Percentiles rank a stretch among this genome's conserved stretches.
Evolutionary conservation across 257 asterid species (phyloP).

Genomic region (Euphrasia confusa): DNA sequence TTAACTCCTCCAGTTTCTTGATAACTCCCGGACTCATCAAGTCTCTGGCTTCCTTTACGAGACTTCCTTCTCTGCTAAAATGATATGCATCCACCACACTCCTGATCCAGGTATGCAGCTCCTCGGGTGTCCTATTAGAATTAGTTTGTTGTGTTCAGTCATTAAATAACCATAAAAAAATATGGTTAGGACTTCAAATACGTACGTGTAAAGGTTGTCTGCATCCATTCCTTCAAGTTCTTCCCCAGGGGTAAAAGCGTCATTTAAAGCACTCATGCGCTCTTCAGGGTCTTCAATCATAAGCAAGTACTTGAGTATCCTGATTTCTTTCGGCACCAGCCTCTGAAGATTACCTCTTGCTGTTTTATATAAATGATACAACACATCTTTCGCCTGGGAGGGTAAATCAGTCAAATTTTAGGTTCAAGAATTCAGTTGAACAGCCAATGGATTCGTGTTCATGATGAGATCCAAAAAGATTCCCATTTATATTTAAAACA

Average conservation of each 20-base stretch:
- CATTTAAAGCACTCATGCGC: constrained; percentile 57
- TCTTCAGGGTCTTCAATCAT: constrained; percentile 84
- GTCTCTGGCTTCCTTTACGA: constrained; percentile 75
- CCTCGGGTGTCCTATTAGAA: constrained; percentile 68
- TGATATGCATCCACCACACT: constrained; percentile 70
- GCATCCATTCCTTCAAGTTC: constrained; percentile 73
- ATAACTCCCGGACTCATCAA: constrained; percentile 68
- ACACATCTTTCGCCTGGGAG: constrained; percentile 67
- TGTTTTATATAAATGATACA: constrained; percentile 68
- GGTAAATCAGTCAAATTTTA: neutral
- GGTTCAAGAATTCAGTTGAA: constrained; percentile 3
- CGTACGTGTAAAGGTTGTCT: constrained; percentile 80
- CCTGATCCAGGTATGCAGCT: constrained; percentile 60
- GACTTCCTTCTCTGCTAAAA: constrained; percentile 76
- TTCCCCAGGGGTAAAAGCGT: constrained; percentile 93
- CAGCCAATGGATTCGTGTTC: too few relatives aligned
- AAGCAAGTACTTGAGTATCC: constrained; percentile 80
- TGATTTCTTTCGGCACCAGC: constrained; percentile 83
- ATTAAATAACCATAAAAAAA: neutral
- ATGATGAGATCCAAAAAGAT: neutral
- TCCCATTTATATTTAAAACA: constrained; percentile 3
- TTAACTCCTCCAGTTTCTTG: constrained; percentile 59
- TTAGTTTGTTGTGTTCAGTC: neutral
- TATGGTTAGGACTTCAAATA: constrained; percentile 15
- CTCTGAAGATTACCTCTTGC: constrained; percentile 82